Evolutionary conservation across 2,329 filamentous ascomycete genomes (phyloP), one percentile per base, ranked within the genome.

Genomic region (Amesomyces nigricolor): DNA sequence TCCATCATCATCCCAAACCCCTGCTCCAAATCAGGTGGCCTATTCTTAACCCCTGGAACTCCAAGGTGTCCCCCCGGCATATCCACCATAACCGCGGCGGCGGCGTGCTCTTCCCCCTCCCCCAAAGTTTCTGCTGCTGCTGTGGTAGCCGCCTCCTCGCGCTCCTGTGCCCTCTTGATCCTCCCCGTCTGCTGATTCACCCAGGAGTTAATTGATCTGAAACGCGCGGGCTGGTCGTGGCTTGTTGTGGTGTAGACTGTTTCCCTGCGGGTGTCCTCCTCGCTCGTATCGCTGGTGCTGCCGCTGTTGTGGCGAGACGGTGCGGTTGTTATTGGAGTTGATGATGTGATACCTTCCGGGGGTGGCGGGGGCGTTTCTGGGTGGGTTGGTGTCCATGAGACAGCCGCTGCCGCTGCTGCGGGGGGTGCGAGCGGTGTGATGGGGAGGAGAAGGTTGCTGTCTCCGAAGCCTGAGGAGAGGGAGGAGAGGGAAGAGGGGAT

Each of bases 391-490:
- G 17, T 19, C 17, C 17, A 19, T 19, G 17, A 19, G 17, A 19
- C 17, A 19, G 17, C 17, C 22, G 22, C 22, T 26, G 62, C 58
- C 17, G 54, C 54, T 40, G 58, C 9, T 16, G 60, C 54, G 47
- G 58, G 42, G 53, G 62, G 48, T 51, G 64, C 53, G 54, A 68
- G 61, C 29, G 67, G 69, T 5, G 51, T 48, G 43, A 63, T 40
- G 40, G 49, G 40, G 26, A 79, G 67, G 32, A 81, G 74, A 29
- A 84, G 80, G 44, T 83, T 79, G 22, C 77, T 80, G 62, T 86
- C 82, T 16, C 82, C 82, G 58, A 85, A 85, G 6, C 82, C 82
- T 0, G 83, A 86, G 0, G 82, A 85, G 4, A 86, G 71, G 0
- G 82, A 85, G 0, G 82, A 85, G 32, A 83, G 63, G 47, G 77